These are phyloP conservation scores for Allomyces macrogynus DNA, from an alignment of 192 early-diverging fungal genomes.

Conservation along the genomic window DNA sequence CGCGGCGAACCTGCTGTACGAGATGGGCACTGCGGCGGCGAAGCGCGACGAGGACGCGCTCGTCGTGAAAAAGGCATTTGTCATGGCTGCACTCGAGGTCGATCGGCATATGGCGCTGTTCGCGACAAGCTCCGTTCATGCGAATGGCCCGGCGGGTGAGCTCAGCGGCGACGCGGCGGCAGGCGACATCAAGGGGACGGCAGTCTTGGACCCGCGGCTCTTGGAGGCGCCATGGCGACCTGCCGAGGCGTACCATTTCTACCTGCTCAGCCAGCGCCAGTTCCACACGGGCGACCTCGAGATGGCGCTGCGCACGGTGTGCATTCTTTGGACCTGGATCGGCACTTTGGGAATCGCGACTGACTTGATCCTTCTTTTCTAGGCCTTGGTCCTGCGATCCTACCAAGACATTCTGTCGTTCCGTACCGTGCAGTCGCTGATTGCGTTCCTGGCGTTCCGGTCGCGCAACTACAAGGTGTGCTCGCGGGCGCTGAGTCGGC, in stretches of 20 bases:
- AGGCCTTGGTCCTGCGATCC: slow-evolving; percentile 25
- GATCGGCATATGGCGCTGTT: slow-evolving; percentile 19
- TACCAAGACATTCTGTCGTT: slow-evolving; percentile 30
- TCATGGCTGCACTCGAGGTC: slow-evolving; percentile 33
- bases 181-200: slow-evolving; percentile 1
- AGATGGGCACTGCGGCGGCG: slow-evolving; percentile 22
- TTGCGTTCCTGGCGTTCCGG: slow-evolving; percentile 26
- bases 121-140: slow-evolving; percentile 21
- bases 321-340: neutral
- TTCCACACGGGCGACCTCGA: slow-evolving; percentile 27
- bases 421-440: slow-evolving; percentile 18
- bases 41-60: slow-evolving; percentile 18
- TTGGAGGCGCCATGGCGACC: slow-evolving; percentile 33
- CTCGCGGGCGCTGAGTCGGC: slow-evolving; percentile 29
- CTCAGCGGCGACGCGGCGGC: no score
- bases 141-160: neutral
- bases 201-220: slow-evolving; percentile 17
- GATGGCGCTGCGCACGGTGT: slow-evolving; percentile 24
- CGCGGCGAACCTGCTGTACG: slow-evolving; percentile 21
- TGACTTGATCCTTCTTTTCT: neutral
- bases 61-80: slow-evolving; percentile 30
- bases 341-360: no score
- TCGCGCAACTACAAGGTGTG: slow-evolving; percentile 22
- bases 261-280: slow-evolving; percentile 30
- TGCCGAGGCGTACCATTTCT: slow-evolving; percentile 39